Base-by-base conservation (phyloP, 1,139 yeast genomes). In the Yamadazyma dushanensis region DNA sequence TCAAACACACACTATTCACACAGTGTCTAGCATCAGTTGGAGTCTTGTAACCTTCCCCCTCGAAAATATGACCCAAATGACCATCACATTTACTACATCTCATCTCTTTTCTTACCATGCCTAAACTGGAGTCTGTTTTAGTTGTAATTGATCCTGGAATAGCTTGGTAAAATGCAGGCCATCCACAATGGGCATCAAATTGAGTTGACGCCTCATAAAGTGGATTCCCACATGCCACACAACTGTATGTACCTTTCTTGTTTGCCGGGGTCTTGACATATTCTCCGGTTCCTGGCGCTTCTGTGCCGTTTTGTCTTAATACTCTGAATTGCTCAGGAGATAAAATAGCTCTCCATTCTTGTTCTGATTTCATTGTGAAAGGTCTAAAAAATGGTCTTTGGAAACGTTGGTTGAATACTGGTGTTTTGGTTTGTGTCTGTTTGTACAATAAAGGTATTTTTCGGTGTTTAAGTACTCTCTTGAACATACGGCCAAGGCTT, bases 91-190 rank as follows among this genome's bases (percentile, higher is more conserved):
- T 71, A 13, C 80, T 66, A 55, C 98, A 92, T 43, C 84, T 72
- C 82, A 90, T 89, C 58, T 92, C 99, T 10, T 80, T 86, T 43
- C 98, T 71, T 13, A 66, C 70, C 90, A 82, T 87, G 0, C 97
- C 97, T 37, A 63, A 63, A 8, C 81, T 59, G 0, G 39, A 50
- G 58, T 92, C 99, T 18, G 68, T 72, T 44, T 73, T 62, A 10
- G 83, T 68, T 20, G 61, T 72, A 31, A 92, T 70, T 2, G 96
- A 72, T 0, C 89, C 90, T 0, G 96, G 95, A 34, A 90, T 66
- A 4, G 95, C 96, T 39, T 86, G 83, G 57, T 82, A 90, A 60
- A 92, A 92, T 0, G 97, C 89, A 0, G 98, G 98, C 98, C 98
- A 92, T 3, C 98, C 98, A 60, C 98, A 92, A 37, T 88, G 89